These are phyloP conservation scores for Diaporthe sp. DNA, from an alignment of 2,329 filamentous ascomycete species.

Conservation along the genomic window DNA sequence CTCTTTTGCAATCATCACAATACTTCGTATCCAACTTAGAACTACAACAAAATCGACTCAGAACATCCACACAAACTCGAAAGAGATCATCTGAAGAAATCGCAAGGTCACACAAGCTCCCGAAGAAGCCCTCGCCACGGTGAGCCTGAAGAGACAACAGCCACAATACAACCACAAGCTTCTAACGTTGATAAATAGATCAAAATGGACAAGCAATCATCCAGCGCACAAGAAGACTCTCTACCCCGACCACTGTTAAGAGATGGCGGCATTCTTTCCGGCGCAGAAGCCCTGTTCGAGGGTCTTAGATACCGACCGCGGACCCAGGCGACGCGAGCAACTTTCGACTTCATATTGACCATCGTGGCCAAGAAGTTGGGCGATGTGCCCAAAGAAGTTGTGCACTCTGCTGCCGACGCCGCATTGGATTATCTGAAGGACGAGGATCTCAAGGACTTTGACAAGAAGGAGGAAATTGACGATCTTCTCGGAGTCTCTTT, in stretches of 20 bases:
- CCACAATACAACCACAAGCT: conserved; percentile 1
- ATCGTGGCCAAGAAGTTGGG: conserved; percentile 90
- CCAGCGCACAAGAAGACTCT: background rate
- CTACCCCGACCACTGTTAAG: conserved; percentile 51
- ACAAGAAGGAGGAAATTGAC: conserved; percentile 93
- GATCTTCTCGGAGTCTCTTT: conserved; percentile 89
- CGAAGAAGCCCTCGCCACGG: background rate
- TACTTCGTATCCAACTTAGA: too few species aligned
- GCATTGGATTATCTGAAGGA: conserved; percentile 94
- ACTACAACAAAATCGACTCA: too few species aligned
- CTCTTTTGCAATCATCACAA: too few species aligned
- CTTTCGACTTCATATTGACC: conserved; percentile 94
- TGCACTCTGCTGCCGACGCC: conserved; percentile 93
- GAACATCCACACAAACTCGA: background rate
- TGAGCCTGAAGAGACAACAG: conserved; percentile 2
- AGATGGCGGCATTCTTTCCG: conserved; percentile 83
- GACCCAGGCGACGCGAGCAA: conserved; percentile 90
- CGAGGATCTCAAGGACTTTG: conserved; percentile 92
- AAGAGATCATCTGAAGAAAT: background rate
- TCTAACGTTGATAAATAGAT: background rate
- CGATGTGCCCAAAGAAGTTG: conserved; percentile 92
- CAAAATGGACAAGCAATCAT: background rate
- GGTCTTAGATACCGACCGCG: conserved; percentile 87
- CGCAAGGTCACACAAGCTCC: background rate
- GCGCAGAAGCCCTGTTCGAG: conserved; percentile 89